A percentile compares a stretch with the other conserved stretches of the same genome.
Conservation (phyloP, 2,329 filamentous ascomycete genomes). For the Beauveria varroae region DNA sequence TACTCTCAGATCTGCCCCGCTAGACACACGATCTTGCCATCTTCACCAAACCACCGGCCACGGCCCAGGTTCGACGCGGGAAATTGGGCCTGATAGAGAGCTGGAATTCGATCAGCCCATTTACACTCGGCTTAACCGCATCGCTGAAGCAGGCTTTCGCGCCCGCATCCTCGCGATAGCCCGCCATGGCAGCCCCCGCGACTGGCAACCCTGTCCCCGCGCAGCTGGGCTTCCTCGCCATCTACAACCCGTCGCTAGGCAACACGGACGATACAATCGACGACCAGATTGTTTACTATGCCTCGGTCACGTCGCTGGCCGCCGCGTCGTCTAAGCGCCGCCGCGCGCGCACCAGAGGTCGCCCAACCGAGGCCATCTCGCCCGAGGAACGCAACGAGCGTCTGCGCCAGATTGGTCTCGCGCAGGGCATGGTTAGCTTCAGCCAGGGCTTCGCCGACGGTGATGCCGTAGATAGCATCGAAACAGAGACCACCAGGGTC, state of each 20-base stretch:
- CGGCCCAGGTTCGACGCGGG: background rate
- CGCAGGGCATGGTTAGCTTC: constrained; percentile 94
- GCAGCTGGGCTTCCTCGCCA: constrained; percentile 81
- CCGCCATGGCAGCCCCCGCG: constrained; percentile 13
- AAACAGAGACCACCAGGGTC: constrained; percentile 83
- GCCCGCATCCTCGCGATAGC: background rate
- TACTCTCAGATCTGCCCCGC: background rate
- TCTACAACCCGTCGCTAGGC: constrained; percentile 86
- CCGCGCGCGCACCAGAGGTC: constrained; percentile 27
- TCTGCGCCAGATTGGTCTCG: constrained; percentile 86
- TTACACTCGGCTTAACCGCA: background rate
- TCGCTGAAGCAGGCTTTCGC: background rate
- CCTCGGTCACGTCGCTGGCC: constrained; percentile 46
- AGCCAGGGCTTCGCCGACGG: constrained; percentile 78
- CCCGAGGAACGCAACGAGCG: constrained; percentile 74
- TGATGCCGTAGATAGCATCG: constrained; percentile 71
- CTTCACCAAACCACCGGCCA: background rate
- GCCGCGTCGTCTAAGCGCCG: constrained; percentile 29
- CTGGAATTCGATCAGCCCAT: background rate
- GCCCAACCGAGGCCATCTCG: constrained; percentile 36
- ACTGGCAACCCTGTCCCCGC: constrained; percentile 48
- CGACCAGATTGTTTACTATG: constrained; percentile 91
- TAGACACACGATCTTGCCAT: background rate
- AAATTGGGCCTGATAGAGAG: background rate
- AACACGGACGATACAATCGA: constrained; percentile 49